Conservation (phyloP, 1,284 basidiomycete species). For the Phellopilus nigrolimitatus region DNA sequence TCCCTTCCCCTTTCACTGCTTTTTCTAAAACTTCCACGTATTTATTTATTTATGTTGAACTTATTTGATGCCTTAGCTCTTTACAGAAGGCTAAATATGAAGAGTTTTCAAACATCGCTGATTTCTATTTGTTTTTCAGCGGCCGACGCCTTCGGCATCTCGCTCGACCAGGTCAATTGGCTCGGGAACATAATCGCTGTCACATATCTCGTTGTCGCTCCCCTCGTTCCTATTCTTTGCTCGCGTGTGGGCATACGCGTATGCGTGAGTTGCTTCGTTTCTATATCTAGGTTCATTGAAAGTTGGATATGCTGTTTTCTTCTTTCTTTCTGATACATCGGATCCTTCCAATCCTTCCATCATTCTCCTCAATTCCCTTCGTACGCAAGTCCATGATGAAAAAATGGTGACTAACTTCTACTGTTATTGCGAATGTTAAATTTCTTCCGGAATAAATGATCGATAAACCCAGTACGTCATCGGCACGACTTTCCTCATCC, state of each 20-base stretch:
- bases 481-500: slow-evolving; percentile 46
- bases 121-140: slow-evolving; percentile 34
- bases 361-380: not conserved
- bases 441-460: too few species aligned
- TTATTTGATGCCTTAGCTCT: too few species aligned
- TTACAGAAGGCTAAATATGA: too few species aligned
- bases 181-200: slow-evolving; percentile 61
- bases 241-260: slow-evolving; percentile 54
- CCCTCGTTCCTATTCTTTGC: slow-evolving; percentile 52
- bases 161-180: slow-evolving; percentile 70
- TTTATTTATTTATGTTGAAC: too few species aligned
- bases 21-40: too few species aligned
- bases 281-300: too few species aligned
- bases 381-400: too few species aligned
- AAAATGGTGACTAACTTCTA: too few species aligned
- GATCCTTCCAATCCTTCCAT: not conserved
- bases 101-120: not conserved
- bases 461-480: slow-evolving; percentile 51
- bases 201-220: slow-evolving; percentile 55
- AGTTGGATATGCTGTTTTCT: too few species aligned
- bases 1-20: too few species aligned
- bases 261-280: slow-evolving; percentile 41
- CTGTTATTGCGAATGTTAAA: too few species aligned
- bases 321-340: too few species aligned
- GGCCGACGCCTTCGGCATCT: slow-evolving; percentile 54